These are phyloP conservation scores for Fusarium napiforme DNA, from an alignment of 2,329 filamentous ascomycete genomes.

Conservation along the genomic window DNA sequence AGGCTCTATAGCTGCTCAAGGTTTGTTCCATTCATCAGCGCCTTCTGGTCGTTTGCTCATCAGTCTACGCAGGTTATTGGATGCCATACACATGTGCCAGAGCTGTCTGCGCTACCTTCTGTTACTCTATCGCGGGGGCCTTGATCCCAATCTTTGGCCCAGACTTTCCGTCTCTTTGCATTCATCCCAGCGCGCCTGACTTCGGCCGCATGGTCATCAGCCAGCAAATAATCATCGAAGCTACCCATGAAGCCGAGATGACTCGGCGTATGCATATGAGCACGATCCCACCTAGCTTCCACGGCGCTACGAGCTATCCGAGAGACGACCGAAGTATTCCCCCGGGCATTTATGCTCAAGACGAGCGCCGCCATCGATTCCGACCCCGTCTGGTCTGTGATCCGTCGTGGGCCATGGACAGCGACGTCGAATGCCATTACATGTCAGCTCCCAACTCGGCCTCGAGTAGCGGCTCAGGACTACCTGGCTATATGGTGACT, in stretches of 20 bases:
- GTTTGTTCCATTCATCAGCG: slow-evolving; percentile 55
- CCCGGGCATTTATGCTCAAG: slow-evolving; percentile 17
- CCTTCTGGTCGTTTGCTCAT: slow-evolving; percentile 16
- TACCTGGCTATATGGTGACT: slow-evolving; percentile 41
- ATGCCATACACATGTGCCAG: slow-evolving; percentile 89
- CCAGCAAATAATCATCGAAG: slow-evolving; percentile 62
- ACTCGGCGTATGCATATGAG: slow-evolving; percentile 34
- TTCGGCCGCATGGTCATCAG: slow-evolving; percentile 76
- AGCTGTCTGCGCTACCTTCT: slow-evolving; percentile 90
- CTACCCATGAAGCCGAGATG: slow-evolving; percentile 60
- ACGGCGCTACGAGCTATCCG: slow-evolving; percentile 34
- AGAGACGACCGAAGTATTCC: slow-evolving; percentile 25
- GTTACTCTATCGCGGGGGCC: slow-evolving; percentile 82
- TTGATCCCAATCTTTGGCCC: slow-evolving; percentile 91
- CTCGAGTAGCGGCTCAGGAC: slow-evolving; percentile 44
- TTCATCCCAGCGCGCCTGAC: slow-evolving; percentile 69
- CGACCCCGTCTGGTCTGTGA: slow-evolving; percentile 42
- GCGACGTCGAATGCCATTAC: slow-evolving; percentile 33
- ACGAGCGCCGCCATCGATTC: slow-evolving; percentile 30
- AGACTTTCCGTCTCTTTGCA: slow-evolving; percentile 79
- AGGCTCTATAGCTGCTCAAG: slow-evolving; percentile 89
- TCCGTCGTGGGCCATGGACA: slow-evolving; percentile 34
- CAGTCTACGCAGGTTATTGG: slow-evolving; percentile 83
- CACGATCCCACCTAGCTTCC: slow-evolving; percentile 8
- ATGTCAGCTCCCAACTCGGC: slow-evolving; percentile 43